phyloP scores from a whole-genome alignment of 805 yeast genomes.

The Yamadazyma akitaensis region DNA sequence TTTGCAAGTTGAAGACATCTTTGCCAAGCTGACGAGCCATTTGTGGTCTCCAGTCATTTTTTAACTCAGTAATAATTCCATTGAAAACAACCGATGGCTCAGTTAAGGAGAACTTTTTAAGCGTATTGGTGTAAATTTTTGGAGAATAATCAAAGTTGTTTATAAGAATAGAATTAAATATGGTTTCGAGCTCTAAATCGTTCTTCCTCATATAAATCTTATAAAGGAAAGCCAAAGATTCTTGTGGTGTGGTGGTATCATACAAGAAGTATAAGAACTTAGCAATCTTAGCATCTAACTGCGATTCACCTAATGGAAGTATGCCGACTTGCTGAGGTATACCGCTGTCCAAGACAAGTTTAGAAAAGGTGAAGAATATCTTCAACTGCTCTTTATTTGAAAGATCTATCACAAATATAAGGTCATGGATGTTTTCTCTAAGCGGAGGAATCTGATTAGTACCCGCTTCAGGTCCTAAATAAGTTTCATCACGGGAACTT shows the following conservation, averaged over 20 bases:
- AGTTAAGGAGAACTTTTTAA: conserved; percentile 32
- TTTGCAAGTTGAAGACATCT: conserved; percentile 45
- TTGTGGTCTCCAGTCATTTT: conserved; percentile 51
- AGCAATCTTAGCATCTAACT: conserved; percentile 27
- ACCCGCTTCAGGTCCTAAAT: conserved; percentile 27
- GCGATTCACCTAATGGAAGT: conserved; percentile 53
- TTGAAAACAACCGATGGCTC: conserved; percentile 61
- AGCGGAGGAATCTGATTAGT: conserved; percentile 58
- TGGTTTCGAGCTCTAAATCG: conserved; percentile 22
- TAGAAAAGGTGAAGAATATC: conserved; percentile 48
- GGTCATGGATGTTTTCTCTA: conserved; percentile 70
- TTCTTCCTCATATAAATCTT: conserved; percentile 28
- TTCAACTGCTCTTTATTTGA: conserved; percentile 49
- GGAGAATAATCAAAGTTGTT: conserved; percentile 15
- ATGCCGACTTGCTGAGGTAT: conserved; percentile 82
- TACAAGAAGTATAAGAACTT: conserved; percentile 32
- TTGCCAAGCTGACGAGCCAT: conserved; percentile 50
- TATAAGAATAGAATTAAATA: conserved; percentile 15
- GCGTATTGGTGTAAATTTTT: conserved; percentile 19
- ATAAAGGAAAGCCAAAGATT: conserved; percentile 39
- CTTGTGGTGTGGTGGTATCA: conserved; percentile 27
- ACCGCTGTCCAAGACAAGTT: conserved; percentile 49
- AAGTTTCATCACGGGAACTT: conserved; percentile 40
- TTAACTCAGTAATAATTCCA: conserved; percentile 62
- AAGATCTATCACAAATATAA: conserved; percentile 66